phyloP scores from a whole-genome alignment of 2,329 filamentous ascomycete genomes.

The Scedosporium aurantiacum region DNA sequence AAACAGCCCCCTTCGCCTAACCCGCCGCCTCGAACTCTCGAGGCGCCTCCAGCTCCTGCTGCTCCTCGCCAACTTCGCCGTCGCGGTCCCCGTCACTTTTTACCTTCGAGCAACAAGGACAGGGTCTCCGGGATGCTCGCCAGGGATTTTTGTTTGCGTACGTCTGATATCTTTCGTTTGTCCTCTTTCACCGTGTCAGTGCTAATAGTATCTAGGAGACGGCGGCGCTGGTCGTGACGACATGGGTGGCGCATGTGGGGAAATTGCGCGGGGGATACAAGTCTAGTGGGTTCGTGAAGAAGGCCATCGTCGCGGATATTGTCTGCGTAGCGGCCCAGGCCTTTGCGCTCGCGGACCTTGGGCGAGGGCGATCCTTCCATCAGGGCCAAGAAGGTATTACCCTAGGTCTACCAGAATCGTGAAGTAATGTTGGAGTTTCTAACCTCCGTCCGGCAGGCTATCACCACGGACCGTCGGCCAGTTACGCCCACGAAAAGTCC shows the following conservation, averaged over 20 bases:
- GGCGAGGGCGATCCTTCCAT: neutral
- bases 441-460: neutral
- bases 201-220: neutral
- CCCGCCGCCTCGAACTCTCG: neutral
- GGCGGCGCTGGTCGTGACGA: neutral
- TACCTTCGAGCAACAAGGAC: neutral
- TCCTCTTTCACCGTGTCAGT: neutral
- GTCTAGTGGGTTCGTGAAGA: neutral
- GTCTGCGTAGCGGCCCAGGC: neutral
- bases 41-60: neutral
- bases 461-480: neutral
- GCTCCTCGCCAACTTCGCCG: neutral
- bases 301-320: neutral
- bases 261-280: neutral
- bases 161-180: neutral
- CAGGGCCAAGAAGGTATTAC: neutral
- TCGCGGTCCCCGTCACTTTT: neutral
- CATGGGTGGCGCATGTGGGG: neutral
- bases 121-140: neutral
- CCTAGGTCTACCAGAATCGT: neutral
- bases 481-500: neutral
- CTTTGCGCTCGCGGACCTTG: neutral
- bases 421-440: neutral
- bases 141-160: neutral
- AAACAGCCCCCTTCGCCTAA: neutral